Evolutionary conservation across 306 rosid genomes (phyloP), one percentile per base, ranked within the genome.

Genomic region (Potentilla sterilis): DNA sequence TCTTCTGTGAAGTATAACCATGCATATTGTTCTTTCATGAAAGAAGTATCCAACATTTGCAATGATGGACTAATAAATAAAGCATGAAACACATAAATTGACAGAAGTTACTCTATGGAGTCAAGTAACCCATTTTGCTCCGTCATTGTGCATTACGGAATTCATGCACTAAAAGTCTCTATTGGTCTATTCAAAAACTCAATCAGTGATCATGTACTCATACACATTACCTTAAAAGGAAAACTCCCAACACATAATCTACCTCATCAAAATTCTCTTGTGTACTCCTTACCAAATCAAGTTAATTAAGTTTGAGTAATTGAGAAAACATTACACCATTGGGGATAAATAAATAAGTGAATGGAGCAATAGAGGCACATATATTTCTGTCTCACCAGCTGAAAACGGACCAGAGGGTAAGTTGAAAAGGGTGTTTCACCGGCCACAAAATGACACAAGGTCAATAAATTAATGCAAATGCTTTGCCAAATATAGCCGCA

Each of bases 371-470:
- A 76, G 77, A 73, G 67, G 71, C 77, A 77, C 78, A 78, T 63
- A 51, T 82, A 69, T 73, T 80, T 76, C 81, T 82, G 84, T 76
- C 73, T 73, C 74, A 72, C 67, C 72, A 68, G 69, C 69, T 38
- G 72, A 81, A 77, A 80, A 69, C 75, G 69, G 65, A 78, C 84
- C 88, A 83, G 78, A 79, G 85, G 67, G 78, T 86, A 86, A 81
- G 89, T 76, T 82, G 83, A 85, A 86, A 86, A 89, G 73, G 77
- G 81, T 47, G 77, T 76, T 64, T 81, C 83, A 86, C 88, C 92
- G 88, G 85, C 92, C 87, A 70, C 75, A 67, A 76, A 44, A 81
- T 54, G 41, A 43, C 69, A 34, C 68, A 38, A 65, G 18, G 44
- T 35, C 68, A 59, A 70, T 81, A 62, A 74, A 48, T 14, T 48